Base-by-base conservation (phyloP, 768 basidiomycete genomes). In the Punctularia strigosozonata region DNA sequence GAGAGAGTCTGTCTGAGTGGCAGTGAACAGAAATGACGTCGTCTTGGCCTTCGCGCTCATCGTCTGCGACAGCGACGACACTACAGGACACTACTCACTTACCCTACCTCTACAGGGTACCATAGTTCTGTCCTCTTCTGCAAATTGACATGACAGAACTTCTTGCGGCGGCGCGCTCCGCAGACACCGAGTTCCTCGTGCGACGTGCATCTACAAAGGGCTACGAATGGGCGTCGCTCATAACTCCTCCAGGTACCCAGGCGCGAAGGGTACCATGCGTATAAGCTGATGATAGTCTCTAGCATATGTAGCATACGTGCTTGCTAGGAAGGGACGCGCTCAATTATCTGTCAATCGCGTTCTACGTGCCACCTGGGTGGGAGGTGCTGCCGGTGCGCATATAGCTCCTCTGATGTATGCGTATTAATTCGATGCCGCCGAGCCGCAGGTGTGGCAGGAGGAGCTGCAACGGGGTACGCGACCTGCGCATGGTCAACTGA, bases 291-390 rank as follows among this genome's bases (percentile, higher is more conserved):
- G n/a, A n/a, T n/a, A n/a, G n/a, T n/a, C n/a, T n/a, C n/a, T n/a
- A n/a, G 55, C 65, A 5, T 87, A 86, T 45, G 55, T 65, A 4
- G 65, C 63, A 1, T 68, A 74, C 44, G 54, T 72, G 8, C 46
- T 82, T 24, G 61, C 64, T 24, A 67, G 73, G 45, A 73, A 68
- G 42, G 75, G 80, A 6, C 63, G 71, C 23, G 56, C 61, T 12
- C 64, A 72, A 21, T 59, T 85, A 40, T 69, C 68, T 5, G 48
- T 77, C 28, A 86, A 82, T 49, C 69, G 69, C 20, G 48, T 77
- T 13, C 64, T 87, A 25, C 74, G 81, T 10, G 75, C 81, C 23
- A 80, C 80, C 13, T 86, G 82, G 84, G 49, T 77, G 4, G 77
- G 79, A 14, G 80, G 84, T 22, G 54, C 69, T 14, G 60, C 58